Base-by-base conservation (phyloP, 805 yeast species). In the Ogataea angusta region DNA sequence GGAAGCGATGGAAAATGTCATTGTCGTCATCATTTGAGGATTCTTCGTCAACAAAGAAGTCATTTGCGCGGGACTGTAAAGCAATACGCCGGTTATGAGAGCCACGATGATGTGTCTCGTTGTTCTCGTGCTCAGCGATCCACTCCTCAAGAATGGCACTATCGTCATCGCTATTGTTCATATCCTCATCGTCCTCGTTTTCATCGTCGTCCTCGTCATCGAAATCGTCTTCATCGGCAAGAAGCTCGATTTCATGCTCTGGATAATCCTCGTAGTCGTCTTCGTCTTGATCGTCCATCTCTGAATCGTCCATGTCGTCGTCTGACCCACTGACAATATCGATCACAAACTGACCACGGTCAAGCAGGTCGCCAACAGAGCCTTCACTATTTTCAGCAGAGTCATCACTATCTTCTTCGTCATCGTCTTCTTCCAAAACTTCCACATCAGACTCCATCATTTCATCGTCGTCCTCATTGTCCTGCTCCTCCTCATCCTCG, bases 401-500 rank as follows among this genome's bases (percentile, higher is more conserved):
- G 16, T 48, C 58, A 29, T 48, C 51, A 8, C 36, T 44, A 45
- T 53, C 56, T 29, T 49, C 54, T 22, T 48, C 54, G 47, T 24
- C 37, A 32, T 22, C 50, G 15, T 45, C 55, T n/a, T 36, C 36
- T 27, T 34, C 36, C 38, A 44, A 23, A n/a, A 31, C 17, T 12
- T 44, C 45, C 23, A 15, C 29, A 23, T 28, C 40, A 21, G 36
- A 23, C 3, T 25, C 36, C 36, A 34, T 34, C 50, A 22, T 38
- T 32, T 50, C 60, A 10, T 48, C 59, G 30, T 50, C 60, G 10
- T 48, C 59, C 28, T 82, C 89, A 8, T 45, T 55, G n/a, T 42
- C 52, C 10, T 43, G 54, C 13, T 40, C 42, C 14, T 38, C 43
- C 15, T 44, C 52, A n/a, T 45, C 44, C 15, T 40, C 43, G 23